Base-by-base conservation (phyloP, 1,284 basidiomycete genomes). In the Ganoderma sinense region DNA sequence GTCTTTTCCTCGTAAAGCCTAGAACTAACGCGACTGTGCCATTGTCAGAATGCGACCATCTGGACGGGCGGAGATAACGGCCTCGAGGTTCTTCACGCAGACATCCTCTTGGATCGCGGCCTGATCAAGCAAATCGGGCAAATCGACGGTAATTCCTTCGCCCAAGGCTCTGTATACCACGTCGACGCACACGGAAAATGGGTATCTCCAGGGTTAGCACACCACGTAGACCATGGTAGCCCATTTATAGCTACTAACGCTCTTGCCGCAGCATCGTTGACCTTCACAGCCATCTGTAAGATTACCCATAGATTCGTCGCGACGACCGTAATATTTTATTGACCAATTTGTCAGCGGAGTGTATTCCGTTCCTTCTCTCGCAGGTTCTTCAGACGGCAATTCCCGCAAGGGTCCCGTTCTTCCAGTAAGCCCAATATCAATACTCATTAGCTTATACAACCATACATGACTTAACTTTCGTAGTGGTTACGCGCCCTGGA, bases 41-140 rank as follows among this genome's bases (percentile, higher is more conserved):
- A n/a, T 95, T 18, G 20, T 13, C 80, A 81, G 73, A 91, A 92
- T 71, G 90, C 85, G 4, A 89, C 86, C 1, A 79, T 92, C 14
- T 92, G 90, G 89, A 95, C 89, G 0, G 89, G 89, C 26, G 75
- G 75, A 43, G 75, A 82, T 53, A 85, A 88, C 65, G 89, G 88
- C 26, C 85, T 84, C 1, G 82, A 89, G 69, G 80, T 88, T 40
- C 67, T 89, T 20, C 71, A 76, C 18, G 88, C 85, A n/a, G 88
- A 89, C 71, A 79, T 90, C 23, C 81, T 89, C 20, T 68, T 91
- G 41, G 86, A 87, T 73, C 84, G 85, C 51, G 89, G 89, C 1
- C 73, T 91, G 43, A 86, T 91, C 66, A 82, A 84, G 73, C 83
- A 81, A 51, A 81, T 90, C 59, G 88, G 88, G 0, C 78, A 82